Evolutionary conservation across 2,329 filamentous ascomycete species (phyloP).

Genomic region (Onygenales sp.): DNA sequence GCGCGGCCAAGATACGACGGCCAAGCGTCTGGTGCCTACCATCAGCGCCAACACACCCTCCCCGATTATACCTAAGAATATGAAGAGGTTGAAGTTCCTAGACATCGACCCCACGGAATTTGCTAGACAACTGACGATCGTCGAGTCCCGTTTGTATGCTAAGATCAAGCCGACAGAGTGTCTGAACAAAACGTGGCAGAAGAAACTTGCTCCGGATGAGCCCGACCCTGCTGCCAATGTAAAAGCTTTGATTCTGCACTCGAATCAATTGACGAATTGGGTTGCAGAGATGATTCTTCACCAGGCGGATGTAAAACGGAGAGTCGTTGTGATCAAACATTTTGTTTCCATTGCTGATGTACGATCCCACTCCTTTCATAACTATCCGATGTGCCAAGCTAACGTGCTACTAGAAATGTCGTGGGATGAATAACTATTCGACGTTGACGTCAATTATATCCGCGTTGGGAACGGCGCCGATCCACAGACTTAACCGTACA

Average conservation of each 20-base stretch:
- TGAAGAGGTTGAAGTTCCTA: conserved; percentile 98
- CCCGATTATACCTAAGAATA: conserved; percentile 94
- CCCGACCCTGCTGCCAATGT: conserved; percentile 75
- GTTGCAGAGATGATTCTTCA: conserved; percentile 98
- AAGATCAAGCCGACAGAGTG: conserved; percentile 96
- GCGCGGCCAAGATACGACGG: conserved; percentile 75
- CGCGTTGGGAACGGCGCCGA: conserved; percentile 85
- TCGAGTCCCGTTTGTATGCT: conserved; percentile 86
- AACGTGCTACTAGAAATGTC: conserved; percentile 64
- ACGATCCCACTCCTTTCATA: conserved; percentile 16
- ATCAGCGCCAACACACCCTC: conserved; percentile 71
- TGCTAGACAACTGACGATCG: conserved; percentile 93
- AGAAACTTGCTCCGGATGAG: conserved; percentile 68
- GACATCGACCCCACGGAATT: conserved; percentile 96
- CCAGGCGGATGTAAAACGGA: conserved; percentile 88
- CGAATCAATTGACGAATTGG: conserved; percentile 98
- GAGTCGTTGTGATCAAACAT: conserved; percentile 96
- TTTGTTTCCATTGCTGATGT: conserved; percentile 95
- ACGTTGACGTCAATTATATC: conserved; percentile 97
- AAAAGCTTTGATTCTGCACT: conserved; percentile 92
- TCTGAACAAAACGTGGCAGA: conserved; percentile 98
- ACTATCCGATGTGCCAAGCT: conserved; percentile 4
- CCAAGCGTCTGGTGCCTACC: conserved; percentile 78
- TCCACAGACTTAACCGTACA: conserved; percentile 83
- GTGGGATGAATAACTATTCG: conserved; percentile 88